phyloP scores from a whole-genome alignment of 176 grass and related monocot species.

The Sorghum bicolor region DNA sequence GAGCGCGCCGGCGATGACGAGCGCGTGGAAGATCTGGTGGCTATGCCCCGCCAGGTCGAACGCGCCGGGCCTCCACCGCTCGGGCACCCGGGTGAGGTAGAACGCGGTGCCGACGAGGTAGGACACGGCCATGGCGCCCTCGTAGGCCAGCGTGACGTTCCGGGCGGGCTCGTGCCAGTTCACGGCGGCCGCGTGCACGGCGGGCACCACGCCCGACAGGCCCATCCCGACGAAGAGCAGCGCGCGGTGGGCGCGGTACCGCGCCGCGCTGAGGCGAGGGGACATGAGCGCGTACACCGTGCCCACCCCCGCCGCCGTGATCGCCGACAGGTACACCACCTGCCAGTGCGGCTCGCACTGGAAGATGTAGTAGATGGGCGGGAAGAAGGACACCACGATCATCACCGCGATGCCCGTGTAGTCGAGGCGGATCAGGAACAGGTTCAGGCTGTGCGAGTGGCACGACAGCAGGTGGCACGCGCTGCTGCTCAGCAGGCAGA shows the following conservation, averaged over 20 bases:
- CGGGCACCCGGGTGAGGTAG: conserved; percentile 70
- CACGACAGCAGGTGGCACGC: conserved; percentile 88
- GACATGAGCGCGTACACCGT: conserved; percentile 79
- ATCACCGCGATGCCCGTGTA: conserved; percentile 84
- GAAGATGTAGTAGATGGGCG: conserved; percentile 97
- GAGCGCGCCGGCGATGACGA: conserved; percentile 87
- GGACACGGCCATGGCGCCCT: conserved; percentile 69
- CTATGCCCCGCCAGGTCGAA: conserved; percentile 85
- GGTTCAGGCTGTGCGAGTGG: conserved; percentile 77
- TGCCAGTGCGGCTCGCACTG: conserved; percentile 77
- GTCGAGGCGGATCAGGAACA: conserved; percentile 85
- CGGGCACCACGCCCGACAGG: conserved; percentile 72
- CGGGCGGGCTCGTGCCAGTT: conserved; percentile 75
- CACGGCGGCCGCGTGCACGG: conserved; percentile 57
- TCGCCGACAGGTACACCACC: conserved; percentile 64
- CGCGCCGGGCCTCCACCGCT: conserved; percentile 72
- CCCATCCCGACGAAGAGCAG: conserved; percentile 89
- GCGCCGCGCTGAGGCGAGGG: conserved; percentile 38
- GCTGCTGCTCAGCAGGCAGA: conserved; percentile 86
- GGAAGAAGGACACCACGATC: conserved; percentile 94
- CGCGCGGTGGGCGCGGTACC: conserved; percentile 68
- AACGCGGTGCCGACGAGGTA: conserved; percentile 67
- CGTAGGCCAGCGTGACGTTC: conserved; percentile 71
- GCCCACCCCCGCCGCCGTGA: conserved; percentile 53
- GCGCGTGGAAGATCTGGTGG: conserved; percentile 90